Evolutionary conservation across 441 rosid species (phyloP).

Genomic region (Adansonia rubrostipa): DNA sequence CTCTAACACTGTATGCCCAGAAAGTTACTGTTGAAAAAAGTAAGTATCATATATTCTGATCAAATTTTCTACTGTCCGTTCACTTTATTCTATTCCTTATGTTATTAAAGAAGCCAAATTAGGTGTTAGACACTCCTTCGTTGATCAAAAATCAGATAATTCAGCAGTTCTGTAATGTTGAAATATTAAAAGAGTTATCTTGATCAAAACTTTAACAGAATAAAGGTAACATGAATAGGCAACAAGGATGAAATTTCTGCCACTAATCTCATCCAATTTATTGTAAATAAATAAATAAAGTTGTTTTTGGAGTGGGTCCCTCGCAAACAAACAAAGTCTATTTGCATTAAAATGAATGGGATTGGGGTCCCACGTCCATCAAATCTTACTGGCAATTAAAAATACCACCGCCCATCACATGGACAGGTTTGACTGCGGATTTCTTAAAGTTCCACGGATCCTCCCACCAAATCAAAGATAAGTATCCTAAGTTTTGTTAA

Average conservation of each 20-base stretch:
- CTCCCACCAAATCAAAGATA: not conserved
- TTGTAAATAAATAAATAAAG: not conserved
- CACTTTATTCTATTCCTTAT: not conserved
- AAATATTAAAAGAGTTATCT: not conserved
- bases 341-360: not conserved
- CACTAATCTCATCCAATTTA: slow-evolving; percentile 9
- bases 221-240: not conserved
- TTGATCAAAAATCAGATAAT: not conserved
- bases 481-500: not conserved
- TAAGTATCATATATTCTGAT: slow-evolving; percentile 1
- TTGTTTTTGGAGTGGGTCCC: slow-evolving; percentile 20
- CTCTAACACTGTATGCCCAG: not conserved
- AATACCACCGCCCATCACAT: slow-evolving; percentile 51
- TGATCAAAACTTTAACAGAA: not conserved
- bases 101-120: not conserved
- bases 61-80: not conserved
- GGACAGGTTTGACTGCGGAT: slow-evolving; percentile 26
- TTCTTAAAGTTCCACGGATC: not conserved
- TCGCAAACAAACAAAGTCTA: not conserved
- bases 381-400: slow-evolving; percentile 15
- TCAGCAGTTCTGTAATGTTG: not conserved
- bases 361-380: slow-evolving; percentile 1
- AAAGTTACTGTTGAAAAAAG: not conserved
- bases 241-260: not conserved
- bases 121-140: not conserved